Base-by-base conservation (phyloP, 2,329 filamentous ascomycete species). In the Ceratocystis huliohia region DNA sequence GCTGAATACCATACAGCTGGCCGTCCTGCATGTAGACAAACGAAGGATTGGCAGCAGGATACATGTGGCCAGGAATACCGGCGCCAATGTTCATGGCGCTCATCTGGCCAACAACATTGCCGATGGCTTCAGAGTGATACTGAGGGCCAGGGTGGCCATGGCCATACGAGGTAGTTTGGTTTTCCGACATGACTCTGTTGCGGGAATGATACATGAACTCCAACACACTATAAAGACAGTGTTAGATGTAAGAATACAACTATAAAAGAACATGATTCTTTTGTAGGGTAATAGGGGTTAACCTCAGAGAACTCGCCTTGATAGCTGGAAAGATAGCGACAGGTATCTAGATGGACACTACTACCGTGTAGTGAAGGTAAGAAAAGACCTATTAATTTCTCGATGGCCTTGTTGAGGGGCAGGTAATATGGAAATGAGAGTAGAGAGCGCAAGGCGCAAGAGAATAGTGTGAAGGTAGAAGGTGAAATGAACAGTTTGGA, bases 1-100 rank as follows among this genome's bases (percentile, higher is more conserved):
- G 41, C 56, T 67, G 66, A 20, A 76, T 72, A 46, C 78, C 71
- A 59, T 77, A 71, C 61, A 76, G 73, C 37, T 76, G 74, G 28
- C 75, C 75, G 68, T 79, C 77, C 8, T 76, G 61, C 69, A 72
- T 53, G 56, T 68, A 70, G 61, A 71, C 67, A 61, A 71, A 74
- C 6, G 70, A 67, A 10, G 69, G 65, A 30, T 61, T 63, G 13
- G 65, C 53, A 13, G 66, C 46, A 13, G 61, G 48, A 4, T 61
- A 65, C 25, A 63, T 63, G 10, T 67, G 66, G 48, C 65, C 65
- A 13, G 65, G 48, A 22, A 65, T 41, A 63, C 48, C 57, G 20
- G 30, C 50, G 28, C 75, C 72, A 45, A 79, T 69, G 41, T 74
- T 74, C 74, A 79, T 73, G 33, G 73, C 65, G 50, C 69, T 62